Conservation (phyloP, 2,329 filamentous ascomycete species). For the Curvularia lunata region DNA sequence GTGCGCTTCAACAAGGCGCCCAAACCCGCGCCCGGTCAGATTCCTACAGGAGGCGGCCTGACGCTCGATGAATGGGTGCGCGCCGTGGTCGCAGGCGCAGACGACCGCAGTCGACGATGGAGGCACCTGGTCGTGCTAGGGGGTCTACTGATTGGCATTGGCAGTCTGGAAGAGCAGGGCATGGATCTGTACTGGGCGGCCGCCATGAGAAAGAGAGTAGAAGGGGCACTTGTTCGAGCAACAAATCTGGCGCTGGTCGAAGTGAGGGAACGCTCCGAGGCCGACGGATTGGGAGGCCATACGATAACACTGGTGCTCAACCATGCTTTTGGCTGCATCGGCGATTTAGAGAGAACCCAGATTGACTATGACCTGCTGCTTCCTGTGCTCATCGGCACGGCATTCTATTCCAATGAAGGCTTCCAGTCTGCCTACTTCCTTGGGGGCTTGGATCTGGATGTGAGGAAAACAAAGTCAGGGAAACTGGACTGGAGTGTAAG, state of each 20-base stretch:
- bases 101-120: constrained; percentile 72
- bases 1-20: constrained; percentile 39
- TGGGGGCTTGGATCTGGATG: constrained; percentile 70
- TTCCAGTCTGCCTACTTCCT: constrained; percentile 80
- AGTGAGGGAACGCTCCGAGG: constrained; percentile 57
- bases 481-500: constrained; percentile 69
- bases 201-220: constrained; percentile 69
- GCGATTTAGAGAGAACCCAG: constrained; percentile 62
- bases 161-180: constrained; percentile 48
- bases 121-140: constrained; percentile 82
- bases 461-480: constrained; percentile 57
- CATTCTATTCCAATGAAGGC: constrained; percentile 73
- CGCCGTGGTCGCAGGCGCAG: constrained; percentile 65
- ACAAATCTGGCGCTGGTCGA: constrained; percentile 75
- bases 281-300: constrained; percentile 56
- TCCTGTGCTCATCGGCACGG: constrained; percentile 70
- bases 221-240: constrained; percentile 75
- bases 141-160: constrained; percentile 79
- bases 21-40: constrained; percentile 38
- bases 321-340: constrained; percentile 76
- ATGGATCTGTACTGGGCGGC: constrained; percentile 67
- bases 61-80: constrained; percentile 64
- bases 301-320: constrained; percentile 73
- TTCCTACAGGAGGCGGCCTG: constrained; percentile 54
- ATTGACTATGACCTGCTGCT: constrained; percentile 73